Evolutionary conservation across 805 yeast genomes (phyloP), one percentile per base, ranked within the genome.

Genomic region (Metschnikowia vanudenii): DNA sequence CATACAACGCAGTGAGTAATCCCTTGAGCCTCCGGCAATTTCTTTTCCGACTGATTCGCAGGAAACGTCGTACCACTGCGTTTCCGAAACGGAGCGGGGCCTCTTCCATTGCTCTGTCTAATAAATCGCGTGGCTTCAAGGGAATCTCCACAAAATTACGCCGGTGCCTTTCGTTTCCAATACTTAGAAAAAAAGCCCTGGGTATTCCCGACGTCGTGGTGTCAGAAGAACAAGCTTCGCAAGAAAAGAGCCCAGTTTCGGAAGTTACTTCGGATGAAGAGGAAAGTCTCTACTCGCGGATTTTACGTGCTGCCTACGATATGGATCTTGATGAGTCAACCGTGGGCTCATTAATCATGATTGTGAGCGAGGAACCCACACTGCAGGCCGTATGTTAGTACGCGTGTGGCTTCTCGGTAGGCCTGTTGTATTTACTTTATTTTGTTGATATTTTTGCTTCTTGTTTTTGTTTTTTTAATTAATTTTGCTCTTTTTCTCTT

Each of bases 301-400:
- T 43, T 5, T 17, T 46, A 37, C 31, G 38, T 13, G 50, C 36
- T 17, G 53, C 53, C 16, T 20, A 37, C 38, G 50, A 41, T 3
- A 33, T 40, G 43, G 45, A 46, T 30, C 42, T 50, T n/a, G 53
- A 50, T 20, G 50, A 50, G 37, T 38, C 39, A n/a, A 42, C 50
- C 32, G 47, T 46, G 37, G 53, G 53, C 31, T 43, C 50, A n/a
- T 26, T 50, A 18, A 31, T 50, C 28, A 42, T 46, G 28, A 50
- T 46, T 12, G 18, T 50, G 26, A 30, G 44, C 19, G 50, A 46
- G 34, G 47, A 43, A 9, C 24, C 37, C 41, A 19, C n/a, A n/a
- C 17, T 30, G 41, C 32, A 28, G 39, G 26, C 18, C 18, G 30
- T 24, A 13, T 24, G 12, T 9, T 37, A 24, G 9, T 37, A 4